A percentile compares a stretch with the other conserved stretches of the same genome.
Evolutionary conservation across 2,329 filamentous ascomycete species (phyloP).

Genomic region (Tolypocladium tropicale): DNA sequence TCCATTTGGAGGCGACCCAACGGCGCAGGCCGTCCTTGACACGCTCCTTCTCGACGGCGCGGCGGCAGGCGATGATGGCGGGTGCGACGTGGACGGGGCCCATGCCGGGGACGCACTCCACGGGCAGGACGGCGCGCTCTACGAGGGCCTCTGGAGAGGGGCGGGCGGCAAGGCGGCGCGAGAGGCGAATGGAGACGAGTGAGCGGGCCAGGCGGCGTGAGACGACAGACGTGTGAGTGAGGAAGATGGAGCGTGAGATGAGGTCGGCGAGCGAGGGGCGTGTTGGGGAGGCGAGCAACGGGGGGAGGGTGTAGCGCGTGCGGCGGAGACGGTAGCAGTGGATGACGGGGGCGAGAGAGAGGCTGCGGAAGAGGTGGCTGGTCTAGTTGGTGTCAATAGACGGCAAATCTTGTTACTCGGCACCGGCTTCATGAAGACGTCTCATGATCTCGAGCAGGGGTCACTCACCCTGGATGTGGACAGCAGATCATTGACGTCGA

Average conservation of each 20-base stretch:
- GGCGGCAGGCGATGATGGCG: conserved; percentile 49
- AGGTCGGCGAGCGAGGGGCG: conserved; percentile 53
- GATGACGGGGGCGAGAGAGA: conserved; percentile 55
- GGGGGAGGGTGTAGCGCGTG: conserved; percentile 42
- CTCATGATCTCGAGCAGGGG: background rate
- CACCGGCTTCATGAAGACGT: background rate
- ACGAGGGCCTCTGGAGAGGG: conserved; percentile 52
- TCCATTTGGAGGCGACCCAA: conserved; percentile 54
- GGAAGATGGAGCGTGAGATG: conserved; percentile 53
- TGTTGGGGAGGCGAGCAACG: conserved; percentile 43
- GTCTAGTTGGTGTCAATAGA: conserved; percentile 28
- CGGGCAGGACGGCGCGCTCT: conserved; percentile 52
- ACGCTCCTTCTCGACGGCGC: conserved; percentile 54
- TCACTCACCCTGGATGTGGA: conserved; percentile 40
- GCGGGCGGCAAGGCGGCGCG: conserved; percentile 48
- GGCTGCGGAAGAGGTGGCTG: conserved; percentile 48
- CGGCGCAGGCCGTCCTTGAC: conserved; percentile 56
- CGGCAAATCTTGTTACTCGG: too few relatives aligned
- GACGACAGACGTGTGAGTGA: conserved; percentile 54
- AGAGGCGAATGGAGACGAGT: conserved; percentile 55
- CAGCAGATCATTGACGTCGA: conserved; percentile 48
- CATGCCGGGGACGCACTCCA: conserved; percentile 47
- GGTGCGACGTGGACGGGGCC: conserved; percentile 39
- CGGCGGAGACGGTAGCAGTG: conserved; percentile 51
- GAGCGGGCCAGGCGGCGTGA: conserved; percentile 54